These are phyloP conservation scores for Selenicereus undatus DNA, from an alignment of 148 eudicot genomes.

Conservation along the genomic window DNA sequence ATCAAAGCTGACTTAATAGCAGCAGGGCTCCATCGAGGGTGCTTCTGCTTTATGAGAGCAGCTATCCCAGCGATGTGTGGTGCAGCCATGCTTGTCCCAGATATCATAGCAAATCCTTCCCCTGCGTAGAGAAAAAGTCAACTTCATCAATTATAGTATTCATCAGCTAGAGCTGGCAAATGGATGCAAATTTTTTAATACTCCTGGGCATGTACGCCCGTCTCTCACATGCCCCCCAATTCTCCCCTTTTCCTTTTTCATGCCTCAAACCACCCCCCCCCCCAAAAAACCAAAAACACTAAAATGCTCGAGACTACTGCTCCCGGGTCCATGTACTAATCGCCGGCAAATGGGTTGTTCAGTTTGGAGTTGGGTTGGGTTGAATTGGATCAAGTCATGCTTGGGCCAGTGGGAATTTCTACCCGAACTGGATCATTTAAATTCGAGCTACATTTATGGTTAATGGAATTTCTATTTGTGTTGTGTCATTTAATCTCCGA, in stretches of 20 bases:
- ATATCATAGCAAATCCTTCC: conserved; percentile 93
- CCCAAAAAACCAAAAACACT: no score
- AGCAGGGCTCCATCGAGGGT: conserved; percentile 97
- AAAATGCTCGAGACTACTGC: no score
- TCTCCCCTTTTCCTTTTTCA: no score
- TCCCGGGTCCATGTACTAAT: no score
- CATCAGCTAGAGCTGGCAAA: not conserved
- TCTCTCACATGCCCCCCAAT: no score
- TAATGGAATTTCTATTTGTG: not conserved
- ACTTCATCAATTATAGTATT: not conserved
- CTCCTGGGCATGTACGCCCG: no score
- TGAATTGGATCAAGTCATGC: not conserved
- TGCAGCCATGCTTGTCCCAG: conserved; percentile 99
- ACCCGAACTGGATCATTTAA: no score
- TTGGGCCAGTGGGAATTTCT: no score
- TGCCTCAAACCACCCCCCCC: no score
- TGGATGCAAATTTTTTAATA: no score
- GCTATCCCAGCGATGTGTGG: conserved; percentile 99
- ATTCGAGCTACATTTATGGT: no score
- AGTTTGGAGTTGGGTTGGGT: not conserved
- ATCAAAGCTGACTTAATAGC: conserved; percentile 96
- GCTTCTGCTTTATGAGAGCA: conserved; percentile 91
- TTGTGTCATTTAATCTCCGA: not conserved
- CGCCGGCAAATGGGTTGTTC: not conserved
- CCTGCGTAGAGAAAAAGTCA: conserved; percentile 44